A percentile compares a stretch with the other conserved stretches of the same genome.
phyloP scores from a whole-genome alignment of 2,329 filamentous ascomycete species.

The Aspergillus unguis region DNA sequence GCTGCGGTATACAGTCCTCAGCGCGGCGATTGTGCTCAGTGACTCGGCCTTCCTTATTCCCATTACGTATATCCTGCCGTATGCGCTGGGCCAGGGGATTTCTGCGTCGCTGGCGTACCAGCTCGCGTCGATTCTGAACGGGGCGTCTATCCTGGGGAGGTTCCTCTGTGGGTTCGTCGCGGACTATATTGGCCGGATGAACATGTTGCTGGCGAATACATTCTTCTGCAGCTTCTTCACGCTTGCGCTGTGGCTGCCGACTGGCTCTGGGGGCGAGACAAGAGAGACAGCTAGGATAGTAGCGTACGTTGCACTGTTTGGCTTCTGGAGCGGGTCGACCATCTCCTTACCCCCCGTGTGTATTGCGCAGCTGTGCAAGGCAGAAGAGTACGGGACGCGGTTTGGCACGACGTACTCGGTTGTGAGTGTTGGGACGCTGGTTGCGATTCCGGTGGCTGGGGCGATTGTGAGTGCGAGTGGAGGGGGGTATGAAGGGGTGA shows the following conservation, averaged over 20 bases:
- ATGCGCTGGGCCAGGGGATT: slow-evolving; percentile 24
- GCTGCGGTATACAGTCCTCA: slow-evolving; percentile 22
- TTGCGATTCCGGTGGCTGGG: slow-evolving; percentile 26
- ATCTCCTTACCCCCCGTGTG: slow-evolving; percentile 33
- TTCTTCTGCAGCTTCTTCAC: slow-evolving; percentile 18
- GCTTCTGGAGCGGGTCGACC: slow-evolving; percentile 26
- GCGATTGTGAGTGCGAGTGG: slow-evolving; percentile 13
- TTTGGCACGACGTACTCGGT: slow-evolving; percentile 26
- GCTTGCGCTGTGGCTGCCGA: slow-evolving; percentile 24
- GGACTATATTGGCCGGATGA: slow-evolving; percentile 33
- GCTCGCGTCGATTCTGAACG: slow-evolving; percentile 32
- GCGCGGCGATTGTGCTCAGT: slow-evolving; percentile 29
- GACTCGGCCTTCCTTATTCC: slow-evolving; percentile 36
- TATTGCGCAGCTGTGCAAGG: slow-evolving; percentile 29
- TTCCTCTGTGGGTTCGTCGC: slow-evolving; percentile 31
- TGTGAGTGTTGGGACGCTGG: slow-evolving; percentile 22
- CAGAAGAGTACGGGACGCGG: slow-evolving; percentile 26
- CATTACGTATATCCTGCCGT: slow-evolving; percentile 32
- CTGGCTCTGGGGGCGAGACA: slow-evolving; percentile 11
- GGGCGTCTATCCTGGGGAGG: slow-evolving; percentile 30
- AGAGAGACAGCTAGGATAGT: slow-evolving; percentile 16
- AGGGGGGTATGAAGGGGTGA: slow-evolving; percentile 13
- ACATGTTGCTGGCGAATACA: slow-evolving; percentile 25
- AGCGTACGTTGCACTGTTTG: slow-evolving; percentile 20
- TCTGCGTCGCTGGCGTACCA: slow-evolving; percentile 23